Percentiles rank a stretch among this genome's conserved stretches.
Conservation (phyloP, 306 rosid species). For the Inga leiocalycina region DNA sequence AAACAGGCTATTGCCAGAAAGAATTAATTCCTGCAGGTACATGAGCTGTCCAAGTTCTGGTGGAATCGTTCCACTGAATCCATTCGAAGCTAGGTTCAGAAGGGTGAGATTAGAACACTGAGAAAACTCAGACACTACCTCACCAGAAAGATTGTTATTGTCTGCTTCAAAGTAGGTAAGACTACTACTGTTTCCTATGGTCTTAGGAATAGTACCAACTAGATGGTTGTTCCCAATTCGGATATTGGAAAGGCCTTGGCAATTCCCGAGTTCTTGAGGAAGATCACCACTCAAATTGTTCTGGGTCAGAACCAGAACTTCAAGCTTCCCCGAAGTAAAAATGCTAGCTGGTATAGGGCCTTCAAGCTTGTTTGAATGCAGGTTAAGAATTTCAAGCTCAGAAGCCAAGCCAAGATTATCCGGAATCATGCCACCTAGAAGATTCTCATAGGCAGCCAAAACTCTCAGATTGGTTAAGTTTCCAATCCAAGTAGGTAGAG, state of each 20-base stretch:
- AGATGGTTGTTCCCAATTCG: conserved; percentile 53
- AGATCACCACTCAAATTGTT: conserved; percentile 62
- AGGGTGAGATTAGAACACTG: conserved; percentile 86
- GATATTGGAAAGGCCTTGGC: conserved; percentile 47
- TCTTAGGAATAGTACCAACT: conserved; percentile 49
- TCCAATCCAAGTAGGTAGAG: conserved; percentile 83
- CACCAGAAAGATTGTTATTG: conserved; percentile 83
- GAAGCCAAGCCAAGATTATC: conserved; percentile 72
- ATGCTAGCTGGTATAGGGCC: conserved; percentile 84
- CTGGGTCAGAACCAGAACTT: conserved; percentile 86
- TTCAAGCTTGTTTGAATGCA: conserved; percentile 86
- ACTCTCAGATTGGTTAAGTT: conserved; percentile 74
- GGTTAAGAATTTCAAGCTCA: conserved; percentile 78
- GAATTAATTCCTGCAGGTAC: conserved; percentile 93
- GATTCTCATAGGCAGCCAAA: conserved; percentile 92
- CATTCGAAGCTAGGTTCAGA: conserved; percentile 91
- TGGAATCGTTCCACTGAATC: conserved; percentile 80
- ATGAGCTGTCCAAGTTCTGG: conserved; percentile 74
- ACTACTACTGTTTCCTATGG: conserved; percentile 78
- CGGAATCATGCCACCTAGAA: conserved; percentile 73
- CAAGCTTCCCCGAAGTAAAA: conserved; percentile 77
- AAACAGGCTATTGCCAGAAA: conserved; percentile 74
- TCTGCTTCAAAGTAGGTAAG: conserved; percentile 98
- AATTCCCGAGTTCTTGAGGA: conserved; percentile 49
- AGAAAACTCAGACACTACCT: conserved; percentile 65